Conservation (phyloP, 164 flowering plant genomes). For the Sedum album region DNA sequence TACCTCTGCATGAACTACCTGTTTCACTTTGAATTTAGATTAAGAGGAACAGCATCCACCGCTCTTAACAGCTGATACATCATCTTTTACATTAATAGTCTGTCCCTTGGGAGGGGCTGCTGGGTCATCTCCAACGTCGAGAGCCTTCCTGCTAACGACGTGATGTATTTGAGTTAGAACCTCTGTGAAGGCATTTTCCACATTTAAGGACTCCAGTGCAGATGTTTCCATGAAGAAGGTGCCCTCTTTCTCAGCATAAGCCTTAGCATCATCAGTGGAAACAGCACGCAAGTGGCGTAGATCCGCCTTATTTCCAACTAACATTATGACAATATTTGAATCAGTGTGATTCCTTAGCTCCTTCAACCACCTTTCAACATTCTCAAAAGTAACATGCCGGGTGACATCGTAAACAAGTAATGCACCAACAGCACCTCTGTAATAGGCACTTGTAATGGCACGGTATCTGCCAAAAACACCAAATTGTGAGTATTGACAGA, state of each 20-base stretch:
- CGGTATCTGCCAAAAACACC: slow-evolving; percentile 35
- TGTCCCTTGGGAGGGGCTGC: slow-evolving; percentile 60
- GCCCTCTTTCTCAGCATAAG: slow-evolving; percentile 51
- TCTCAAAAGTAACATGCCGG: slow-evolving; percentile 65
- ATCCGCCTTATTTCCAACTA: slow-evolving; percentile 69
- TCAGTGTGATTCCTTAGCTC: slow-evolving; percentile 72
- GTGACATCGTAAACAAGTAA: slow-evolving; percentile 65
- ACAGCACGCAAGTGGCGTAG: slow-evolving; percentile 61
- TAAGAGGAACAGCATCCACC: slow-evolving; percentile 56
- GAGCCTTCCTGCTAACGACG: slow-evolving; percentile 59
- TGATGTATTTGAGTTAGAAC: slow-evolving; percentile 59
- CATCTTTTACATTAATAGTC: slow-evolving; percentile 52
- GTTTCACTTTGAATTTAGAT: too few species aligned
- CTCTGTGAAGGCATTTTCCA: slow-evolving; percentile 61
- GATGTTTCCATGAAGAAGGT: slow-evolving; percentile 71
- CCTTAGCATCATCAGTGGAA: slow-evolving; percentile 51
- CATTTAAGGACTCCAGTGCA: slow-evolving; percentile 61
- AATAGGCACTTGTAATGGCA: slow-evolving; percentile 74
- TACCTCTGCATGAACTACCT: neutral
- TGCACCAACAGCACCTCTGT: slow-evolving; percentile 72
- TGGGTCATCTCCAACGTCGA: slow-evolving; percentile 53
- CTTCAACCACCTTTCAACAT: slow-evolving; percentile 74
- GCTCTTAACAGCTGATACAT: slow-evolving; percentile 61
- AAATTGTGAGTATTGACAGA: neutral
- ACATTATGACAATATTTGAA: slow-evolving; percentile 62